Evolutionary conservation across 768 basidiomycete species (phyloP), one percentile per base, ranked within the genome.

Genomic region (Suillus ampliporus): DNA sequence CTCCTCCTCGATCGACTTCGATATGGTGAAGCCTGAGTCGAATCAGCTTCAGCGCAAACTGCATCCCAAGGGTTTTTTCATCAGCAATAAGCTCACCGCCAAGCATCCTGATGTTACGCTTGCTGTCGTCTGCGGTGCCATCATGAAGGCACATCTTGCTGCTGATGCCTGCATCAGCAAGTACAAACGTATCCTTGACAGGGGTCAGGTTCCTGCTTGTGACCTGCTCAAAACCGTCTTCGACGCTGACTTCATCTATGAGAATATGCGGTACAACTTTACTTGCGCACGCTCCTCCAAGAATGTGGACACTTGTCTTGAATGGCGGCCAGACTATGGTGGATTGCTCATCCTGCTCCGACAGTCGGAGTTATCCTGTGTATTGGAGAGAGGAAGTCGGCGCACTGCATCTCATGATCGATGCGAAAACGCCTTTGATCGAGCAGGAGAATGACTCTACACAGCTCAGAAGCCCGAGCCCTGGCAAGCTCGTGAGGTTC

Each of bases 371-470:
- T 75, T 97, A 99, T 78, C 95, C 97, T 26, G 84, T 97, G 58
- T 99, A 99, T 78, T 99, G 94, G 95, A 85, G 94, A 60, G 97
- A 98, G 76, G 97, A 99, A 80, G 97, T 99, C 58, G 97, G 95
- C 60, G 92, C 94, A 10, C 80, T 95, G 68, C 82, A 93, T 67
- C 75, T 99, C 72, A 94, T 95, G 89, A 90, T 99, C 64, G 97
- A 99, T 78, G 86, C 95, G 58, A 97, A 98, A 84, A 99, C 97
- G 19, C 97, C 96, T 75, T 83, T 98, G 79, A 95, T 99, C 68
- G 97, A 98, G 77, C 96, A 99, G 78, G 97, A 99, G 84, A 98
- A 98, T 69, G 97, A 99, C 71, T 97, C 97, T 17, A 99, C 97
- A 26, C 97, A 99, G 76, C 82, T 99, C 51, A 84, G 97, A 69